These are phyloP conservation scores for Sugiyamaella lignohabitans DNA, from an alignment of 805 yeast genomes.

Conservation along the genomic window DNA sequence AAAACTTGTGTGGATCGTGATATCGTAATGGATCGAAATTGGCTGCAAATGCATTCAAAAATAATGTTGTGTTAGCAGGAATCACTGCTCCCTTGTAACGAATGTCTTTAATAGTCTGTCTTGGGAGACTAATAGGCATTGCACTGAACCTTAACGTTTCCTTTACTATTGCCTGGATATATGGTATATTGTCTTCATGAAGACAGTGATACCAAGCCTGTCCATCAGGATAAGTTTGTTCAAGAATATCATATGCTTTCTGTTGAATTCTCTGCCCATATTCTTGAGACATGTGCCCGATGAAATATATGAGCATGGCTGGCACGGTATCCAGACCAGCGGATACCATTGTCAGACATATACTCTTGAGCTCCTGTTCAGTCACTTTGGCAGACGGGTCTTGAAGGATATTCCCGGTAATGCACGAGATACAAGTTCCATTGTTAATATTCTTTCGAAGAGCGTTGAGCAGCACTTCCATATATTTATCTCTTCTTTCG, in stretches of 20 bases:
- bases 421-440: slow-evolving; percentile 28
- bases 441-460: slow-evolving; percentile 22
- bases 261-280: slow-evolving; percentile 38
- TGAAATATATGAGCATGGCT: slow-evolving; percentile 50
- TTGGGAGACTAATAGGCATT: slow-evolving; percentile 59
- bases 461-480: slow-evolving; percentile 26
- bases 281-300: slow-evolving; percentile 50
- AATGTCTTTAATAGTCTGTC: slow-evolving; percentile 51
- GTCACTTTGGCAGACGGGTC: slow-evolving; percentile 18
- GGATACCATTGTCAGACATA: slow-evolving; percentile 69
- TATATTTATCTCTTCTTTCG: slow-evolving; percentile 31
- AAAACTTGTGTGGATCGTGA: slow-evolving; percentile 25
- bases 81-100: slow-evolving; percentile 37
- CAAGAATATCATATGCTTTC: slow-evolving; percentile 39
- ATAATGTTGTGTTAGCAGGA: slow-evolving; percentile 50
- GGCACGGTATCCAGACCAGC: slow-evolving; percentile 76
- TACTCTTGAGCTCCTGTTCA: slow-evolving; percentile 50
- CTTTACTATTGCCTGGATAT: slow-evolving; percentile 50
- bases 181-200: slow-evolving; percentile 41
- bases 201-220: slow-evolving; percentile 26
- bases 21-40: slow-evolving; percentile 47
- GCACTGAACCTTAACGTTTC: slow-evolving; percentile 64
- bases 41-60: slow-evolving; percentile 67
- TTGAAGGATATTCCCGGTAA: slow-evolving; percentile 34
- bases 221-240: slow-evolving; percentile 27